These are phyloP conservation scores for Mycena rosella DNA, from an alignment of 768 basidiomycete genomes.

Conservation along the genomic window DNA sequence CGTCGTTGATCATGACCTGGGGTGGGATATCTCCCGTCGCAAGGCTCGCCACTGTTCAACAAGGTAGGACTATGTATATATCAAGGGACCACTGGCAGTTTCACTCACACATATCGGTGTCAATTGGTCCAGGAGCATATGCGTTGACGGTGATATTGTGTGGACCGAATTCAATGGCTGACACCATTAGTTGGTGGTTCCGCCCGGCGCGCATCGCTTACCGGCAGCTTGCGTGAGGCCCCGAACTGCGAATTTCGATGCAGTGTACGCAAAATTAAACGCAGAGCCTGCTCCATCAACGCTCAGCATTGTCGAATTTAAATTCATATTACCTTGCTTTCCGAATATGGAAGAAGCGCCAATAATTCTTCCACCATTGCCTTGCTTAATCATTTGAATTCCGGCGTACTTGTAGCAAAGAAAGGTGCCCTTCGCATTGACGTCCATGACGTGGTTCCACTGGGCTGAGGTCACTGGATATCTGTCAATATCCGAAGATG, in stretches of 20 bases:
- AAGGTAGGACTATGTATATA: not conserved
- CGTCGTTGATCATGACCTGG: not conserved
- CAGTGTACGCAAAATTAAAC: constrained; percentile 41
- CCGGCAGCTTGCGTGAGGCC: constrained; percentile 33
- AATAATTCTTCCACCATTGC: constrained; percentile 54
- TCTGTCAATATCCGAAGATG: not conserved
- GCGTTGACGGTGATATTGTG: constrained; percentile 45
- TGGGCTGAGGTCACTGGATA: constrained; percentile 35
- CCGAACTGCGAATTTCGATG: constrained; percentile 46
- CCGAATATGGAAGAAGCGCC: constrained; percentile 42
- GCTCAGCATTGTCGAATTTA: not conserved
- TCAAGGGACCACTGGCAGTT: not conserved
- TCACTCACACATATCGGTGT: constrained; percentile 14
- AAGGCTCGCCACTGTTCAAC: not conserved
- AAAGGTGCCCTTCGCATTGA: constrained; percentile 50
- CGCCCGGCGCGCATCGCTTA: not conserved
- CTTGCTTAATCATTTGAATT: constrained; percentile 54
- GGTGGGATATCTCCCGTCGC: not conserved
- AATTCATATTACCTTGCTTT: constrained; percentile 29
- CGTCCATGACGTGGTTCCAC: constrained; percentile 42
- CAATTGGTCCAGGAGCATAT: constrained; percentile 42
- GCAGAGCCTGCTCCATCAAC: constrained; percentile 12
- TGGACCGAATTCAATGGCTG: constrained; percentile 17
- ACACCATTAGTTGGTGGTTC: not conserved
- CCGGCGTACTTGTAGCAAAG: constrained; percentile 57